A percentile compares a stretch with the other conserved stretches of the same genome.
Evolutionary conservation across 129 eudicot genomes (phyloP).

Genomic region (Saposhnikovia divaricata): DNA sequence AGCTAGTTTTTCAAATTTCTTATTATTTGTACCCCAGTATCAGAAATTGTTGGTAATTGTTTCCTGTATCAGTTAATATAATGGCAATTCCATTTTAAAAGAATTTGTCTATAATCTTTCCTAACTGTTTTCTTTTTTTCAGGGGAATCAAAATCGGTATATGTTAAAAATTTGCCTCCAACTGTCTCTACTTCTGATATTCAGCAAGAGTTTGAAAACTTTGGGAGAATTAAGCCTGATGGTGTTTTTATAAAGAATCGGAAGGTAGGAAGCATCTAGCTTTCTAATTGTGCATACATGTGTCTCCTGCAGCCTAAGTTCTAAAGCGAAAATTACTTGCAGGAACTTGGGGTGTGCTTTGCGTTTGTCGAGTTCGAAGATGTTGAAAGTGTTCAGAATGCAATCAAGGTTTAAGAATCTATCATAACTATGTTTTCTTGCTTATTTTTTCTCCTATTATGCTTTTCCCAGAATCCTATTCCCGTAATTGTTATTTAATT

Average conservation of each 20-base stretch:
- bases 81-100: neutral
- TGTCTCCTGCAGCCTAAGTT: neutral
- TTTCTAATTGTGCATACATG: neutral
- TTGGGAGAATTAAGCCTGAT: slow-evolving; percentile 68
- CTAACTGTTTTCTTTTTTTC: neutral
- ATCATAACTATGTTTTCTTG: neutral
- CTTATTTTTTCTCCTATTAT: neutral
- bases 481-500: neutral
- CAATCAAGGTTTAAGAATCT: slow-evolving; percentile 53
- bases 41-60: neutral
- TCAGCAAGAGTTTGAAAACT: slow-evolving; percentile 60
- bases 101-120: neutral
- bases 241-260: slow-evolving; percentile 73
- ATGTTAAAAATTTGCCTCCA: slow-evolving; percentile 85
- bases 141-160: slow-evolving; percentile 76
- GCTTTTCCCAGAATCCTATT: neutral
- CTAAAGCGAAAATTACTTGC: slow-evolving; percentile 14
- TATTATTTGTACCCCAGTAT: neutral
- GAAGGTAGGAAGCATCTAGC: slow-evolving; percentile 32
- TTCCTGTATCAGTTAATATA: neutral
- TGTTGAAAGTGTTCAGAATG: slow-evolving; percentile 59
- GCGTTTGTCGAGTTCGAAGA: slow-evolving; percentile 99
- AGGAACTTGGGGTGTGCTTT: slow-evolving; percentile 84
- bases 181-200: slow-evolving; percentile 52
- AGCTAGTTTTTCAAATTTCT: neutral